These are phyloP conservation scores for Phenoliferia sp. DNA, from an alignment of 1,284 basidiomycete species.

Conservation along the genomic window DNA sequence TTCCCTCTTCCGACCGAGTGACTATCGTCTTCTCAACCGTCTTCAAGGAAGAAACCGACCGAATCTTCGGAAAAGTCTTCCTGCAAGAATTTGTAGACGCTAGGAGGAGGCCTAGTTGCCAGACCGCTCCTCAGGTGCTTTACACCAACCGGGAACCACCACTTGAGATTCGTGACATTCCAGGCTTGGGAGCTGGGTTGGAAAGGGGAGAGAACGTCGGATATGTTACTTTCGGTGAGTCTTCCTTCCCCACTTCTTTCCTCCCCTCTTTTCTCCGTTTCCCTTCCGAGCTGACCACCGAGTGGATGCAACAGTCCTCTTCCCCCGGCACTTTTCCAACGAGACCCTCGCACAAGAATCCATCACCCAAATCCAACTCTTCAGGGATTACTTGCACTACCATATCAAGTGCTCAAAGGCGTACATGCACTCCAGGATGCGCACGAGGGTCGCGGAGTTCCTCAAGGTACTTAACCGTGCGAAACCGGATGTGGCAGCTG, in stretches of 20 bases:
- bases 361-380: slow-evolving; percentile 93
- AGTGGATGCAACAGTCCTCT: slow-evolving; percentile 79
- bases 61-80: slow-evolving; percentile 95
- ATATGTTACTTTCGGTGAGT: slow-evolving; percentile 85
- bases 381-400: slow-evolving; percentile 98
- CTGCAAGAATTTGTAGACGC: slow-evolving; percentile 99
- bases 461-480: slow-evolving; percentile 96
- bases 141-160: slow-evolving; percentile 95
- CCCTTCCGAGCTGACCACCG: background rate
- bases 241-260: background rate
- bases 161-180: slow-evolving; percentile 83
- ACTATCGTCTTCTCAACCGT: slow-evolving; percentile 97
- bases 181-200: slow-evolving; percentile 52
- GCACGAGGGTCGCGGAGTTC: slow-evolving; percentile 90
- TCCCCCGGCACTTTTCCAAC: slow-evolving; percentile 89
- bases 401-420: slow-evolving; percentile 99
- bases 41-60: slow-evolving; percentile 96
- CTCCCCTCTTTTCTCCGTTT: background rate
- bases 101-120: slow-evolving; percentile 82
- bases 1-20: slow-evolving; percentile 88
- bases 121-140: slow-evolving; percentile 96
- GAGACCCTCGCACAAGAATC: slow-evolving; percentile 68
- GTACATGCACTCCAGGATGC: slow-evolving; percentile 98
- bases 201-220: slow-evolving; percentile 82
- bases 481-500: slow-evolving; percentile 77